phyloP scores from a whole-genome alignment of 768 basidiomycete species.

The Tricholoma furcatifolium region DNA sequence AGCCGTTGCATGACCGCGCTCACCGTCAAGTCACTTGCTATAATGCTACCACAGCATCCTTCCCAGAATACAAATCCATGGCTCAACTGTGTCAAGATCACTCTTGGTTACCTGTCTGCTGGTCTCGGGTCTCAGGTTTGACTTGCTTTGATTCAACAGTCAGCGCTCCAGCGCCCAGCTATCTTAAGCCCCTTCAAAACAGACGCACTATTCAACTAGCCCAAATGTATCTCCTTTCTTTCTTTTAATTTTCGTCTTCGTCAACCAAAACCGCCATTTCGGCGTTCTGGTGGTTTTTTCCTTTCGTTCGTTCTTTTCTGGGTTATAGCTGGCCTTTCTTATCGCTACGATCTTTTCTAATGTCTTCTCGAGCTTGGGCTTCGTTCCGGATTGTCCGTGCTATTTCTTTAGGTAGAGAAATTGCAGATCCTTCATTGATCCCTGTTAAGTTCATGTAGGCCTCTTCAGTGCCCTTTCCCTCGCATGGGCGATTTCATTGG shows the following conservation, averaged over 20 bases:
- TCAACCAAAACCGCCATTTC: conserved; percentile 19
- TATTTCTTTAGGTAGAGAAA: conserved; percentile 32
- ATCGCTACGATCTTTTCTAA: conserved; percentile 15
- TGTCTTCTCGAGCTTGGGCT: conserved; percentile 26
- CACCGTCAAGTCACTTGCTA: no score
- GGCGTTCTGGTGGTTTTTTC: conserved; percentile 30
- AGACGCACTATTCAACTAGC: not conserved
- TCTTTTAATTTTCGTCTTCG: conserved; percentile 18
- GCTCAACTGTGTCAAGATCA: not conserved
- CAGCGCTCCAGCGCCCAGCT: conserved; percentile 2
- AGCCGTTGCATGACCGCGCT: no score
- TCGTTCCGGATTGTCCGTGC: conserved; percentile 32
- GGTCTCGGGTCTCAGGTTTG: not conserved
- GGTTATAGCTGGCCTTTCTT: conserved; percentile 10
- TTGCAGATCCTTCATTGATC: not conserved
- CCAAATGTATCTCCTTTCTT: conserved; percentile 5
- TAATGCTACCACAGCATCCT: no score
- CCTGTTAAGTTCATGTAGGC: conserved; percentile 18
- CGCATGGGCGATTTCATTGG: conserved; percentile 30
- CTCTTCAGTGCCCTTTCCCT: conserved; percentile 31
- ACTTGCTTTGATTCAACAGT: not conserved
- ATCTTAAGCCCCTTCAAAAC: not conserved
- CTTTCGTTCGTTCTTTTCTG: conserved; percentile 18
- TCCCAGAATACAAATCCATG: no score
- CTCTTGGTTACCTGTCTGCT: not conserved